These are phyloP conservation scores for Brassica incana DNA, from an alignment of 345 rosid species.

Conservation along the genomic window DNA sequence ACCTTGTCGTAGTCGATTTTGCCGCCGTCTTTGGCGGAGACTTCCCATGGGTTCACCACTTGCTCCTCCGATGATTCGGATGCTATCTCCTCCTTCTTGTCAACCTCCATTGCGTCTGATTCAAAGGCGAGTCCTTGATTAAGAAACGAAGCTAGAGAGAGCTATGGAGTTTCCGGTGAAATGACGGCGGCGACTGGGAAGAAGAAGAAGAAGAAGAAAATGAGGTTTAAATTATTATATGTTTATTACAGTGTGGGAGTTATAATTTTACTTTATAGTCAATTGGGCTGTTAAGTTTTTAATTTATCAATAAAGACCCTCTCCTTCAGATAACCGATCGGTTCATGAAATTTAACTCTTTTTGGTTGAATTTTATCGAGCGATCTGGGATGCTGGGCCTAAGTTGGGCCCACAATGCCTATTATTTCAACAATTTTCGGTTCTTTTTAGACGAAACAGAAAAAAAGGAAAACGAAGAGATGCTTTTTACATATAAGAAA, in stretches of 20 bases:
- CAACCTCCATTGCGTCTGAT: constrained; percentile 36
- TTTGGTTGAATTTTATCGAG: no score
- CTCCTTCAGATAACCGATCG: not conserved
- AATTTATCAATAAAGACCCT: not conserved
- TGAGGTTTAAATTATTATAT: constrained; percentile 8
- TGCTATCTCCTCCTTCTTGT: constrained; percentile 39
- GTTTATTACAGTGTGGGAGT: not conserved
- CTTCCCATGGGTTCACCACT: constrained; percentile 95
- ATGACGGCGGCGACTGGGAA: constrained; percentile 1
- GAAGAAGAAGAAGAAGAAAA: constrained; percentile 11
- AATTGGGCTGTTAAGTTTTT: not conserved
- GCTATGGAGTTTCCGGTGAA: constrained; percentile 8
- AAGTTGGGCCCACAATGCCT: not conserved
- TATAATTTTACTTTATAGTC: not conserved
- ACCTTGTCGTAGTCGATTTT: constrained; percentile 92
- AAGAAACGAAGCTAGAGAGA: not conserved
- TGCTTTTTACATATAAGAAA: not conserved
- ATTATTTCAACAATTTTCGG: not conserved
- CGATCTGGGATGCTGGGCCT: not conserved
- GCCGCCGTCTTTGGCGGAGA: constrained; percentile 62
- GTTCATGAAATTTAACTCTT: not conserved
- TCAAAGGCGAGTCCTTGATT: not conserved
- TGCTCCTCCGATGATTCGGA: constrained; percentile 42
- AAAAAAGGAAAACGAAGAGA: not conserved
- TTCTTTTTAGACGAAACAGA: not conserved